Percentiles rank a stretch among this genome's conserved stretches.
Conservation (phyloP, 2,329 filamentous ascomycete species). For the Aspergillus pseudotamarii region DNA sequence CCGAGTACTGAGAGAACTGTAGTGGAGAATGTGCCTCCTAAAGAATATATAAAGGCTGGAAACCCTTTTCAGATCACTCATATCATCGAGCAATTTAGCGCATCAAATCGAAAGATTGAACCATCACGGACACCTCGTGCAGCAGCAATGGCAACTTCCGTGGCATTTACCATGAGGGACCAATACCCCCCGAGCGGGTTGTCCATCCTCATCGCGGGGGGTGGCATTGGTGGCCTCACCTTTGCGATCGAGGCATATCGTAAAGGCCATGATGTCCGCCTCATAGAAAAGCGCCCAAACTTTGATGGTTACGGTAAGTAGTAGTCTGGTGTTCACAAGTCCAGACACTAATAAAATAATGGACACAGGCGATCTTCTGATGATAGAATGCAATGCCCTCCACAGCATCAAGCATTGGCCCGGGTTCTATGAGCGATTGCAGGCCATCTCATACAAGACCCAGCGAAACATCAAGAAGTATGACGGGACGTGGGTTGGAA, state of each 20-base stretch:
- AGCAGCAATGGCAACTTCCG: background rate
- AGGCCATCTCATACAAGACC: background rate
- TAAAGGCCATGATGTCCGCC: constrained; percentile 7
- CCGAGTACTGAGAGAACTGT: background rate
- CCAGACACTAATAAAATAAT: background rate
- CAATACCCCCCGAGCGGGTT: background rate
- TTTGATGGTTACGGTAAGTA: background rate
- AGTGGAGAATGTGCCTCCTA: background rate
- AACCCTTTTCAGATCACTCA: background rate
- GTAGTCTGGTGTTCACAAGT: background rate
- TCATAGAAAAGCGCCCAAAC: constrained; percentile 3
- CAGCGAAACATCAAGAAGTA: constrained; percentile 5
- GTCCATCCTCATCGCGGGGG: constrained; percentile 6
- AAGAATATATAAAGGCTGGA: background rate
- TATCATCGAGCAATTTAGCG: background rate
- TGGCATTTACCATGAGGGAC: background rate
- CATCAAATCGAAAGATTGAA: background rate
- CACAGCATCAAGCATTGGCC: constrained; percentile 4
- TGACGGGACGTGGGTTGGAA: constrained; percentile 6
- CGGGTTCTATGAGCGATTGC: background rate
- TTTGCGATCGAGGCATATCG: constrained; percentile 12
- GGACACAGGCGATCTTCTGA: background rate
- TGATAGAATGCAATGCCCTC: constrained; percentile 5
- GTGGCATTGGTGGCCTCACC: constrained; percentile 6
- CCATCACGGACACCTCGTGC: background rate